Conservation (phyloP, 2,329 filamentous ascomycete species). For the Claviceps monticola region DNA sequence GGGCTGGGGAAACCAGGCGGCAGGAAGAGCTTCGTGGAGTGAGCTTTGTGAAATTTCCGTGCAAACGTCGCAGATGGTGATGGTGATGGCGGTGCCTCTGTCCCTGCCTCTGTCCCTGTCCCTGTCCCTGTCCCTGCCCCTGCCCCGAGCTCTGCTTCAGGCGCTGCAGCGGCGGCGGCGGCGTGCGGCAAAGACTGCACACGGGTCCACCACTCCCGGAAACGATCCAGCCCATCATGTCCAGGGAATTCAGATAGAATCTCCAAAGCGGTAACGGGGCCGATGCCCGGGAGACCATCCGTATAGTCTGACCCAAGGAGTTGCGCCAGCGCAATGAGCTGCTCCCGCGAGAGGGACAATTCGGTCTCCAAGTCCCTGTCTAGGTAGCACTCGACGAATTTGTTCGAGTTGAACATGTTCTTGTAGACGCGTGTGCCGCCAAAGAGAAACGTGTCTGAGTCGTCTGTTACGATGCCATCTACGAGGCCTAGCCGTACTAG, state of each 20-base stretch:
- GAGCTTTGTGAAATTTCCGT: conserved; percentile 69
- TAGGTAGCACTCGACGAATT: conserved; percentile 94
- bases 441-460: conserved; percentile 93
- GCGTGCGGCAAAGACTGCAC: conserved; percentile 54
- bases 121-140: background rate
- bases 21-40: conserved; percentile 75
- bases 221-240: conserved; percentile 48
- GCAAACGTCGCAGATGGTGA: conserved; percentile 47
- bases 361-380: conserved; percentile 74
- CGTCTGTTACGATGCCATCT: conserved; percentile 94
- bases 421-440: conserved; percentile 95
- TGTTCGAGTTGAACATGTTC: conserved; percentile 99
- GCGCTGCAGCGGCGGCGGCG: conserved; percentile 12
- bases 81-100: conserved; percentile 40
- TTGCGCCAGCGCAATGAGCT: conserved; percentile 81
- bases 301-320: conserved; percentile 91
- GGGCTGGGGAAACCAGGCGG: conserved; percentile 65
- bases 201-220: conserved; percentile 75
- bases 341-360: conserved; percentile 70
- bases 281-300: conserved; percentile 78
- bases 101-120: background rate
- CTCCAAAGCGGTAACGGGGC: conserved; percentile 87
- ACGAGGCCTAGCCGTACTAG: conserved; percentile 76
- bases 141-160: too few species aligned
- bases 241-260: conserved; percentile 80